These are phyloP conservation scores for Xylaria curta DNA, from an alignment of 495 filamentous ascomycete species.

Conservation along the genomic window DNA sequence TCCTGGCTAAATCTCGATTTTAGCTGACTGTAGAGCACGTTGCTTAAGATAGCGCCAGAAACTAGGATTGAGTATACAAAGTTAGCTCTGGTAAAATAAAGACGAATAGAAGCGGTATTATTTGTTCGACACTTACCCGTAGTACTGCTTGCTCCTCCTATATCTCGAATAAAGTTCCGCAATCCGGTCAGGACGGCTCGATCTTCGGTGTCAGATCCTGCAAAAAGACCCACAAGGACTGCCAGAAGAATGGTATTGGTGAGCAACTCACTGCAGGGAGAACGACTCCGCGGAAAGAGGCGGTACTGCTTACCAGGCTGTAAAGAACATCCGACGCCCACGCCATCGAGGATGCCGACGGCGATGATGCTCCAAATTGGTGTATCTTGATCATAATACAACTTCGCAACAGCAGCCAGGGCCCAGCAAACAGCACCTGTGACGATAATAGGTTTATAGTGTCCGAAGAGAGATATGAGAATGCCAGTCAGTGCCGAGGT, in stretches of 20 bases:
- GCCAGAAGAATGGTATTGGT: no score
- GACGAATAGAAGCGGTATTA: background rate
- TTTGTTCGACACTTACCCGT: background rate
- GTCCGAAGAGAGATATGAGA: background rate
- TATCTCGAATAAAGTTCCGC: background rate
- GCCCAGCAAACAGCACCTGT: background rate
- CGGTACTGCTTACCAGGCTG: conserved; percentile 5
- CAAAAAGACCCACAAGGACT: background rate
- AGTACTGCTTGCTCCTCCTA: background rate
- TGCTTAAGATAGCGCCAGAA: background rate
- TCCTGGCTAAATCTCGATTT: background rate
- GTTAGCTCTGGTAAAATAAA: no score
- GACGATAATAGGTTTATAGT: background rate
- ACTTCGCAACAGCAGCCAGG: conserved; percentile 3
- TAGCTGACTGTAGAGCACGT: background rate
- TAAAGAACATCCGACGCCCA: background rate
- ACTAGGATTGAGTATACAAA: background rate
- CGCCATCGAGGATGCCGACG: conserved; percentile 1
- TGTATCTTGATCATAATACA: background rate
- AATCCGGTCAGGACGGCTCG: background rate
- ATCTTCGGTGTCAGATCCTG: background rate
- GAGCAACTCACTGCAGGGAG: background rate
- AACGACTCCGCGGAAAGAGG: background rate
- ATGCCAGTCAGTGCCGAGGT: background rate
- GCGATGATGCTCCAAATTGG: conserved; percentile 1